Percentiles rank a stretch among this genome's conserved stretches.
Evolutionary conservation across 345 rosid genomes (phyloP).

Genomic region (Melaleuca quinquenervia): DNA sequence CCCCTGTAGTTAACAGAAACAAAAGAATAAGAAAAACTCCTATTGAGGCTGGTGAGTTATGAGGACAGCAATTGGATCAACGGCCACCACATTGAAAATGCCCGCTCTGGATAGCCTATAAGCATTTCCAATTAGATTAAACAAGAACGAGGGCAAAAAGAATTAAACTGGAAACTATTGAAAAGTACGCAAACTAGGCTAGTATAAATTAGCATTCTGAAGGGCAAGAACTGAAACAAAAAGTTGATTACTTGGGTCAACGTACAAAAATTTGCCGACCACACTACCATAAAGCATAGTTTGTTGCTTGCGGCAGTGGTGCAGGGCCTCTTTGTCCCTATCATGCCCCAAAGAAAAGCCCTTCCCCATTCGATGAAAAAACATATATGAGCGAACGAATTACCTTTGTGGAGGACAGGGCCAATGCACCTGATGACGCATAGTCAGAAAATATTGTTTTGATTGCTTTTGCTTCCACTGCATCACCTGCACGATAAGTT

Average conservation of each 20-base stretch:
- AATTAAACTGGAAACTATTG: neutral
- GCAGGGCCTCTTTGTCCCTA: neutral
- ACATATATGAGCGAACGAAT: neutral
- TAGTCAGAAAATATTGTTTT: slow-evolving; percentile 61
- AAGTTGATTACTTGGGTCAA: neutral
- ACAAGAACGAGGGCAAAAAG: neutral
- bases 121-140: neutral
- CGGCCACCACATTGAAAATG: neutral
- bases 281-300: accelerated
- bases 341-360: neutral
- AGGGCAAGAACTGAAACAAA: neutral
- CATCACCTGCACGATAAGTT: slow-evolving; percentile 50
- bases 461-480: slow-evolving; percentile 77
- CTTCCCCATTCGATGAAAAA: neutral
- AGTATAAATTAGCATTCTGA: neutral
- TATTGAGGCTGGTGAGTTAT: neutral
- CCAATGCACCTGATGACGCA: slow-evolving; percentile 71
- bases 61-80: neutral
- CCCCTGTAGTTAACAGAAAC: slow-evolving; percentile 29
- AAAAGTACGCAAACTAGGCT: neutral
- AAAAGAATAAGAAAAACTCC: neutral
- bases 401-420: slow-evolving; percentile 95
- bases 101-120: neutral
- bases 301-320: accelerated
- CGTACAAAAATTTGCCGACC: neutral